Evolutionary conservation across 352 stramenopile species (phyloP), one percentile per base, ranked within the genome.

Genomic region (Globisporangium carolinianum): DNA sequence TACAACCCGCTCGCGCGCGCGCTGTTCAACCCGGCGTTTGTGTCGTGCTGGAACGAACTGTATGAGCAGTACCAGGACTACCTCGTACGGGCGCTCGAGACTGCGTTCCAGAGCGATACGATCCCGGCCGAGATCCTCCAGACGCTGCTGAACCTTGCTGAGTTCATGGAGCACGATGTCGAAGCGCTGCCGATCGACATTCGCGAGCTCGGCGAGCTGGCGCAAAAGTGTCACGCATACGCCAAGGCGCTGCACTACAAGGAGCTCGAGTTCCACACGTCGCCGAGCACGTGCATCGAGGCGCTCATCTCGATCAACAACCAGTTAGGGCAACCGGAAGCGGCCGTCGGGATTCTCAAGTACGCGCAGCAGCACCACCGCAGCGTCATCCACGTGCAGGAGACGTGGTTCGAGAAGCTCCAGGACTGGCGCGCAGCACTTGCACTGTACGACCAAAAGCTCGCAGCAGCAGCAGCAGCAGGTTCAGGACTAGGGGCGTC

Each of bases 161-260:
- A 99, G 77, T 99, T 99, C 62, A 98, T 99, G 94, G 97, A 99
- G 68, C 94, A 98, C 57, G 95, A 99, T 60, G 93, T 98, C 43
- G 87, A 97, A 64, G 81, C 84, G 6, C 75, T 99, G 52, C 95
- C 97, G 2, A 99, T 99, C 53, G 83, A 98, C 62, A 98, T 98
- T 58, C 81, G 88, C 4, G 86, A 98, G 45, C 72, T 99, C 5
- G 96, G 95, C 5, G 88, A 98, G 55, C 72, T 99, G 6, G 81
- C 81, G 36, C 79, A 98, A 60, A 98, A 98, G 61, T 98, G 96
- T 60, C 94, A 98, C 60, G 95, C 96, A 17, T 99, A 99, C 66
- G 96, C 97, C 1, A 99, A 99, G 67, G 63, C 82, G 55, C 51
- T 94, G 63, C 93, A 98, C 56, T 99, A 98, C 70, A 98, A 99